Evolutionary conservation across 768 basidiomycete species (phyloP).

Genomic region (Mycena indigotica): DNA sequence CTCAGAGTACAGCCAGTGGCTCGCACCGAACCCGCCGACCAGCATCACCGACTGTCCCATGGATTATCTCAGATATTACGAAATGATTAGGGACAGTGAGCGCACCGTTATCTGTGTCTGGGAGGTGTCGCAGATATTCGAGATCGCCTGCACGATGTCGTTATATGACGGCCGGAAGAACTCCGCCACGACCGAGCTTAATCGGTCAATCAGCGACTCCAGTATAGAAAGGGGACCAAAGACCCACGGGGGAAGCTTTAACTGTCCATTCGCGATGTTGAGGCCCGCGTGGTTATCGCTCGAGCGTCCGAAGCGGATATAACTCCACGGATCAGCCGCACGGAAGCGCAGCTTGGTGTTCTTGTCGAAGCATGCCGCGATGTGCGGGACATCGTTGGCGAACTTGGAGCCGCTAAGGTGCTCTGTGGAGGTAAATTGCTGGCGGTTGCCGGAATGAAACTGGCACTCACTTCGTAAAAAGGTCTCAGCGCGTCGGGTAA

Average conservation of each 20-base stretch:
- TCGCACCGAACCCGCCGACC: constrained; percentile 57
- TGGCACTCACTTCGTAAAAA: constrained; percentile 41
- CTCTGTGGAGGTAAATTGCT: constrained; percentile 27
- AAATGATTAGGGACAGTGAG: not conserved
- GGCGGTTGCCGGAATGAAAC: not conserved
- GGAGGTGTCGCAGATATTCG: constrained; percentile 33
- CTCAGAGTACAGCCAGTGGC: constrained; percentile 47
- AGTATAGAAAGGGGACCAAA: not conserved
- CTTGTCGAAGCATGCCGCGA: constrained; percentile 46
- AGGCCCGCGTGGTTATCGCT: constrained; percentile 42
- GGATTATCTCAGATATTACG: not conserved
- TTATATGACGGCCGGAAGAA: constrained; percentile 48
- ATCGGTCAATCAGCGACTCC: constrained; percentile 30
- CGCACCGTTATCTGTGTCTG: constrained; percentile 36
- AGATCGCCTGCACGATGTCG: constrained; percentile 39
- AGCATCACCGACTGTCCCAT: constrained; percentile 41
- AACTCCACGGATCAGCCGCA: constrained; percentile 39
- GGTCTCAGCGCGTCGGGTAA: constrained; percentile 45
- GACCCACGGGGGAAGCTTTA: constrained; percentile 42
- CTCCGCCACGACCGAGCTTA: constrained; percentile 39
- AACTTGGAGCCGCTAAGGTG: constrained; percentile 44
- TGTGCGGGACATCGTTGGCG: constrained; percentile 42
- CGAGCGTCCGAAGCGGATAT: constrained; percentile 47
- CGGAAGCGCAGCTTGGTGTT: constrained; percentile 49
- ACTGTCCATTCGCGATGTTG: constrained; percentile 48